Evolutionary conservation across 768 basidiomycete species (phyloP).

Genomic region (Calocera cornea): DNA sequence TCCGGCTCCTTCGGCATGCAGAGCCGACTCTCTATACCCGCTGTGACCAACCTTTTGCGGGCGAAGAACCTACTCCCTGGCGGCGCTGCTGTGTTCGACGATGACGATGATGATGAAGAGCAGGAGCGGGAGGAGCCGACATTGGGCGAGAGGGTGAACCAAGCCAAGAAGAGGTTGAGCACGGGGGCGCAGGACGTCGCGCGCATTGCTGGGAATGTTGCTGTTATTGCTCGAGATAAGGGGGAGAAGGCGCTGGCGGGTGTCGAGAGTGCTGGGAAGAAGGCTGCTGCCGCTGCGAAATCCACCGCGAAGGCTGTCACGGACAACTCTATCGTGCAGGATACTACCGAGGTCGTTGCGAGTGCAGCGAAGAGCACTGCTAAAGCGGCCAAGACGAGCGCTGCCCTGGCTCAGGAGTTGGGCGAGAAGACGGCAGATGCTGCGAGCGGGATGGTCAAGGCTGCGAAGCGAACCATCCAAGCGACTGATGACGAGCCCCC

Average conservation of each 20-base stretch:
- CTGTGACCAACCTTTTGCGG: not conserved
- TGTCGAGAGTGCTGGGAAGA: not conserved
- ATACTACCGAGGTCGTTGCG: not conserved
- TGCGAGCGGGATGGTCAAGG: not conserved
- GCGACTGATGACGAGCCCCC: not conserved
- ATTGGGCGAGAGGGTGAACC: not conserved
- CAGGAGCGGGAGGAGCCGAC: not conserved
- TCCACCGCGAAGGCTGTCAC: not conserved
- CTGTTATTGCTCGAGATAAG: not conserved
- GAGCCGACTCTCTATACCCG: not conserved
- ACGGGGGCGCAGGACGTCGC: not conserved
- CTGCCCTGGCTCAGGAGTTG: not conserved
- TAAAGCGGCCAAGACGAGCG: not conserved
- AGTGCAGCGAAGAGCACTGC: not conserved
- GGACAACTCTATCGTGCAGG: not conserved
- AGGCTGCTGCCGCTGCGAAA: not conserved
- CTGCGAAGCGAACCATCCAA: not conserved
- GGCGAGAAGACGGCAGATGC: not conserved
- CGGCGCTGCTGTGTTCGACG: not conserved
- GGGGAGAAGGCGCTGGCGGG: not conserved
- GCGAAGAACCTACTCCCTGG: not conserved
- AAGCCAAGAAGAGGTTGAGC: not conserved
- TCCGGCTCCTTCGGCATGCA: not conserved
- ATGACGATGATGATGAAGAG: not conserved
- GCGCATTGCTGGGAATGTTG: not conserved